Evolutionary conservation across 129 eudicot species (phyloP).

Genomic region (Centella asiatica): DNA sequence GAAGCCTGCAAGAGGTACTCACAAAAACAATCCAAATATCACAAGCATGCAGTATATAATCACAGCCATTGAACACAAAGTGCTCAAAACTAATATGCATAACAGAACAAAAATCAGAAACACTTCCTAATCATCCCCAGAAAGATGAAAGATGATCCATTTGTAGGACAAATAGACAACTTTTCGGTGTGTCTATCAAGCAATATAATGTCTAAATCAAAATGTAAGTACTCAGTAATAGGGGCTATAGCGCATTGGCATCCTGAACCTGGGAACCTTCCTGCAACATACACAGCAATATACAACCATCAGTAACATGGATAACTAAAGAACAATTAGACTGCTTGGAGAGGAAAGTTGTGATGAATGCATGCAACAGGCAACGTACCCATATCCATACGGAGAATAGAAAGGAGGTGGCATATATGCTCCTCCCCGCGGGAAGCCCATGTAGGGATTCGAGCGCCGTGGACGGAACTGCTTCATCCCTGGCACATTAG

Average conservation of each 20-base stretch:
- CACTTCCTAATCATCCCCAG: background rate
- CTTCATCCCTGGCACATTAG: slow-evolving; percentile 61
- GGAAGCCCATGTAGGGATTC: slow-evolving; percentile 36
- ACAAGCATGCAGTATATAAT: background rate
- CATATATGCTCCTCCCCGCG: slow-evolving; percentile 42
- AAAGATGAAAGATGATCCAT: background rate
- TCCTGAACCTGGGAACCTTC: slow-evolving; percentile 57
- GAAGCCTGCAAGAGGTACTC: too few species aligned
- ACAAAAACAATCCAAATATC: background rate
- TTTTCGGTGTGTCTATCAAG: background rate
- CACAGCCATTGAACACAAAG: background rate
- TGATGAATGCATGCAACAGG: background rate
- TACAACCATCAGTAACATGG: background rate
- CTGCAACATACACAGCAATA: slow-evolving; percentile 24
- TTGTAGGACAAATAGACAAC: background rate
- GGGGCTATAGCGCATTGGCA: slow-evolving; percentile 57
- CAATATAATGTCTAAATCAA: background rate
- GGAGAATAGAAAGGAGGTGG: slow-evolving; percentile 35
- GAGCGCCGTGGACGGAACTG: slow-evolving; percentile 42
- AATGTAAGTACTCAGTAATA: slow-evolving; percentile 25
- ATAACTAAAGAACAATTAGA: background rate
- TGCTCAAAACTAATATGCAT: background rate
- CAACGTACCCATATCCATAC: slow-evolving; percentile 50
- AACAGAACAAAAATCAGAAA: too few species aligned
- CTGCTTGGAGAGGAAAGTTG: background rate